Base-by-base conservation (phyloP, 2,329 filamentous ascomycete genomes). In the Cercospora janseana region DNA sequence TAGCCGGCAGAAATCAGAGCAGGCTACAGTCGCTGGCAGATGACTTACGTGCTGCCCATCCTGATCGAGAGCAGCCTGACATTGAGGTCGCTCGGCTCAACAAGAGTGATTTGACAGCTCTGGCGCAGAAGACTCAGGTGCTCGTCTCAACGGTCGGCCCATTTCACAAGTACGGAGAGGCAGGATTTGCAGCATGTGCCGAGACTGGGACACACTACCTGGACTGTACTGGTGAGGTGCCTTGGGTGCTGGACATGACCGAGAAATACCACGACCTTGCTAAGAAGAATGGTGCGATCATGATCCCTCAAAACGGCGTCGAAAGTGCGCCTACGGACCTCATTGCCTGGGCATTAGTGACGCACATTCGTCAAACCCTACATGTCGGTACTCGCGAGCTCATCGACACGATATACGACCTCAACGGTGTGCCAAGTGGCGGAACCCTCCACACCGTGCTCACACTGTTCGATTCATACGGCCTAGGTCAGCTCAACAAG, bases 1-100 rank as follows among this genome's bases (percentile, higher is more conserved):
- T 96, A 48, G 88, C 89, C 37, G 91, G 91, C 23, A 86, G 91
- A 20, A 91, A 87, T n/a, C 73, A 78, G 41, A 73, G 76, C 41
- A 95, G 95, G 69, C 78, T 97, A 4, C 79, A 86, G 58, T 71
- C 72, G 31, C 70, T 96, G 8, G 81, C 83, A 6, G 74, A 82
- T 45, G 81, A 87, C 47, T 78, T 91, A 66, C 82, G 82, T 61
- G 66, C 72, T 49, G 63, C 86, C 51, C 87, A 87, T 65, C 75
- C 83, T 2, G 83, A 94, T 67, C 83, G 91, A 46, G 64, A 73
- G 27, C 78, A 80, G 46, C 89, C 90, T 63, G 81, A 86, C 87
- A 67, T 71, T 40, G 67, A 79, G 52, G 63, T 71, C 20, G 68
- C 73, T 4, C 69, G 75, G 43, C 67, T 83, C 26, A 72, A 75